Percentiles rank a stretch among this genome's conserved stretches.
phyloP scores from a whole-genome alignment of 257 asterid species.

The Mentha longifolia region DNA sequence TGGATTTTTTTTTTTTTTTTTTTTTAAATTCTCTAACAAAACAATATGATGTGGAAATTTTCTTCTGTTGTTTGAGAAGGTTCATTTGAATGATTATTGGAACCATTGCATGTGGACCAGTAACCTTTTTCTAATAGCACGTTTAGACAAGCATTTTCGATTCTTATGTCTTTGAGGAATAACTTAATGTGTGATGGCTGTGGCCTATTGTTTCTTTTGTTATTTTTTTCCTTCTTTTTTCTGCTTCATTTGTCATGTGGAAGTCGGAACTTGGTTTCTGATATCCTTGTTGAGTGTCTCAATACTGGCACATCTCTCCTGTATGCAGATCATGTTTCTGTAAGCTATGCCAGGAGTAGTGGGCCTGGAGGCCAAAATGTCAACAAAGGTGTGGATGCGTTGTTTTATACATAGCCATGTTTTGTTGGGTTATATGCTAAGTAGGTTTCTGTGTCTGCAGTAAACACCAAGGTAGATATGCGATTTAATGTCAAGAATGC shows the following conservation, averaged over 20 bases:
- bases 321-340: conserved; percentile 70
- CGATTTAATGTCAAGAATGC: conserved; percentile 85
- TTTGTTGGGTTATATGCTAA: conserved; percentile 17
- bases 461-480: conserved; percentile 94
- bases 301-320: background rate
- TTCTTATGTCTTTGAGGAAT: background rate
- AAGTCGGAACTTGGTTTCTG: conserved; percentile 12
- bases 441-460: conserved; percentile 45
- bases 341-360: conserved; percentile 86
- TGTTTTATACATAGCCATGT: conserved; percentile 3
- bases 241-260: conserved; percentile 7
- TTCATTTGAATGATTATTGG: conserved; percentile 15
- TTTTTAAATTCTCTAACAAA: background rate
- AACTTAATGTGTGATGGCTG: background rate
- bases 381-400: conserved; percentile 70
- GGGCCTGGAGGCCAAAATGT: conserved; percentile 99
- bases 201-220: background rate
- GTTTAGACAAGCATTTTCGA: background rate
- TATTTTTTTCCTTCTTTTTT: background rate
- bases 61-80: background rate
- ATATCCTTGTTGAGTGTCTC: conserved; percentile 14
- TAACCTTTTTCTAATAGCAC: background rate
- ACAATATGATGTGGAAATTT: background rate
- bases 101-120: background rate
- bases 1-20: background rate